Percentiles rank a stretch among this genome's conserved stretches.
Conservation (phyloP, 2,329 filamentous ascomycete genomes). For the Apiospora arundinis region DNA sequence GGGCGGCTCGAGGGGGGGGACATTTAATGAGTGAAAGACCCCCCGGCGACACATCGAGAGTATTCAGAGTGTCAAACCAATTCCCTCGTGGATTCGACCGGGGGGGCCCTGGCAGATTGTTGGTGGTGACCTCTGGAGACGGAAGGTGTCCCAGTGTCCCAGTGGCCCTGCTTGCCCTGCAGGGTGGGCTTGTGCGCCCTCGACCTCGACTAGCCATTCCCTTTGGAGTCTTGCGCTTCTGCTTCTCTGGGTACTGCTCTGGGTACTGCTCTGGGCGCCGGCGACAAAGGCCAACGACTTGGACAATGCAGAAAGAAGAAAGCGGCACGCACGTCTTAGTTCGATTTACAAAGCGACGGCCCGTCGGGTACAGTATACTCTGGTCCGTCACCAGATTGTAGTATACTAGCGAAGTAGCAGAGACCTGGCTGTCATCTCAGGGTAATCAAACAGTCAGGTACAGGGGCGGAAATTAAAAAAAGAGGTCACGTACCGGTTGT, state of each 20-base stretch:
- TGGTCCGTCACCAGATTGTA: fast-evolving
- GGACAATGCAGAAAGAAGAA: neutral
- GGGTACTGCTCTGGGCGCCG: neutral
- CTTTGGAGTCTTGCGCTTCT: neutral
- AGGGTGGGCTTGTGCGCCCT: neutral
- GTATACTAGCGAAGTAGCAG: neutral
- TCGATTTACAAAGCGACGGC: neutral
- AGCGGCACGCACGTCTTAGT: neutral
- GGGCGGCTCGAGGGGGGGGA: constrained; percentile 5
- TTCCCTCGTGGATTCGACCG: constrained; percentile 10
- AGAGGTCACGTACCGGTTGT: constrained; percentile 10
- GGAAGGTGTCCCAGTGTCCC: neutral
- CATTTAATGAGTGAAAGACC: constrained; percentile 8
- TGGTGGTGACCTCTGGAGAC: neutral
- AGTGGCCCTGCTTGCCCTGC: neutral
- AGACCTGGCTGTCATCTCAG: neutral
- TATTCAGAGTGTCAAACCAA: neutral
- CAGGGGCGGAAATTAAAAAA: constrained; percentile 6
- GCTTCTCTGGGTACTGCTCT: neutral
- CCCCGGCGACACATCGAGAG: neutral
- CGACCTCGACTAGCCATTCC: constrained; percentile 1
- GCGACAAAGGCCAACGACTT: neutral
- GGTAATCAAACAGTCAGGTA: constrained; percentile 4
- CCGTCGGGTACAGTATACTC: neutral
- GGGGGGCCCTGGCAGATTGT: neutral